phyloP scores from a whole-genome alignment of 2,329 filamentous ascomycete species.

The Stagonosporopsis chrysanthemi region DNA sequence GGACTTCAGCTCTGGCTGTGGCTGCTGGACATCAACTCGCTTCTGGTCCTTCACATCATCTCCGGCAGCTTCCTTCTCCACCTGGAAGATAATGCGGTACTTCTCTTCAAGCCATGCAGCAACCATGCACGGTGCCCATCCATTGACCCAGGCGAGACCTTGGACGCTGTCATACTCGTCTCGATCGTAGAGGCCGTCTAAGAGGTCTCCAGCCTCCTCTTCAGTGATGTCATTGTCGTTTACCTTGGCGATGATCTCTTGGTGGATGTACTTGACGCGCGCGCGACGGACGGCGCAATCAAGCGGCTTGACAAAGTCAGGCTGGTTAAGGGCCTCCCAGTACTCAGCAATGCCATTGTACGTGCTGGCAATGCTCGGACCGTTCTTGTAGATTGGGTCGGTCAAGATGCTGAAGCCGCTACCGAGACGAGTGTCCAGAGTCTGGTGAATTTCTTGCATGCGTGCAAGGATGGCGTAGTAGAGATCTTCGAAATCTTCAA shows the following conservation, averaged over 20 bases:
- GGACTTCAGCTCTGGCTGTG: slow-evolving; percentile 8
- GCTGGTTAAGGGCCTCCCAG: slow-evolving; percentile 39
- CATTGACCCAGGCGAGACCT: slow-evolving; percentile 33
- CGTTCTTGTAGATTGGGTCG: slow-evolving; percentile 19
- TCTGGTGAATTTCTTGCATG: slow-evolving; percentile 37
- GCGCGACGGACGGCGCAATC: slow-evolving; percentile 35
- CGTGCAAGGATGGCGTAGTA: slow-evolving; percentile 41
- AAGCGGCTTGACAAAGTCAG: slow-evolving; percentile 32
- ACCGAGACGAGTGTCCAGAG: slow-evolving; percentile 31
- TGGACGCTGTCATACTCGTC: slow-evolving; percentile 20
- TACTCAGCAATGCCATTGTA: slow-evolving; percentile 25
- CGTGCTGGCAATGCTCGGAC: slow-evolving; percentile 27
- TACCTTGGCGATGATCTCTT: slow-evolving; percentile 25
- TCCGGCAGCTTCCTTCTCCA: slow-evolving; percentile 29
- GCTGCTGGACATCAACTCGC: slow-evolving; percentile 5
- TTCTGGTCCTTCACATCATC: slow-evolving; percentile 17
- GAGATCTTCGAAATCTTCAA: slow-evolving; percentile 45
- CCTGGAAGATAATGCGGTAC: slow-evolving; percentile 32
- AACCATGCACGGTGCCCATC: slow-evolving; percentile 38
- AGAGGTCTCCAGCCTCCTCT: slow-evolving; percentile 22
- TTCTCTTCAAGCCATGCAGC: slow-evolving; percentile 36
- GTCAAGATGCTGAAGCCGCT: slow-evolving; percentile 33
- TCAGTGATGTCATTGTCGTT: slow-evolving; percentile 19
- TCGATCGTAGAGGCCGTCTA: slow-evolving; percentile 27
- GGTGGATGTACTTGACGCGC: slow-evolving; percentile 26